phyloP scores from a whole-genome alignment of 176 grass and related monocot genomes.

The Eremochloa ophiuroides region DNA sequence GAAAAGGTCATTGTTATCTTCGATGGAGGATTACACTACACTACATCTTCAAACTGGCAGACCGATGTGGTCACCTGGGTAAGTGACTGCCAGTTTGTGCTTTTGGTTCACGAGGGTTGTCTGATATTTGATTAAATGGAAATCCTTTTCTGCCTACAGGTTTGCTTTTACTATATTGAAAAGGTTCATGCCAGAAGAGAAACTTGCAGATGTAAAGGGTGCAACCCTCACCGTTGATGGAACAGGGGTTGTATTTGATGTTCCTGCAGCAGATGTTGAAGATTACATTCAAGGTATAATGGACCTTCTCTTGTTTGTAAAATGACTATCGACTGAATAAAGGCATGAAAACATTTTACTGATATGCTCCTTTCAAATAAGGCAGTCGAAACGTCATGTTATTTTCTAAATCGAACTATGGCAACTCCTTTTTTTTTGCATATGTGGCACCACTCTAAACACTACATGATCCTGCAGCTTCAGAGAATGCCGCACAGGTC shows the following conservation, averaged over 20 bases:
- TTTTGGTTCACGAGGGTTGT: not conserved
- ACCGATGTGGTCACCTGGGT: constrained; percentile 71
- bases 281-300: constrained; percentile 68
- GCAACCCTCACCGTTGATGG: constrained; percentile 70
- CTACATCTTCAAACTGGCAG: constrained; percentile 71
- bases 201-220: constrained; percentile 65
- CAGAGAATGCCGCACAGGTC: constrained; percentile 54
- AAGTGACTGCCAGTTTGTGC: constrained; percentile 23
- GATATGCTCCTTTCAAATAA: not conserved
- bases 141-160: constrained; percentile 28
- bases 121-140: not conserved
- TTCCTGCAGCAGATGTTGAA: constrained; percentile 71
- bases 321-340: not conserved
- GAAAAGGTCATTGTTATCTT: constrained; percentile 83
- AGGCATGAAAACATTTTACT: not conserved
- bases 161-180: constrained; percentile 71
- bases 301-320: not conserved
- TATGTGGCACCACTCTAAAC: not conserved
- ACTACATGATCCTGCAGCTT: constrained; percentile 14
- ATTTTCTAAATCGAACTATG: not conserved
- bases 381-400: not conserved
- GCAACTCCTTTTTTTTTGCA: not conserved
- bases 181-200: constrained; percentile 86
- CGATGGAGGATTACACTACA: constrained; percentile 77
- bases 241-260: constrained; percentile 86